Evolutionary conservation across 164 flowering plant species (phyloP).

Genomic region (Pachysandra terminalis): DNA sequence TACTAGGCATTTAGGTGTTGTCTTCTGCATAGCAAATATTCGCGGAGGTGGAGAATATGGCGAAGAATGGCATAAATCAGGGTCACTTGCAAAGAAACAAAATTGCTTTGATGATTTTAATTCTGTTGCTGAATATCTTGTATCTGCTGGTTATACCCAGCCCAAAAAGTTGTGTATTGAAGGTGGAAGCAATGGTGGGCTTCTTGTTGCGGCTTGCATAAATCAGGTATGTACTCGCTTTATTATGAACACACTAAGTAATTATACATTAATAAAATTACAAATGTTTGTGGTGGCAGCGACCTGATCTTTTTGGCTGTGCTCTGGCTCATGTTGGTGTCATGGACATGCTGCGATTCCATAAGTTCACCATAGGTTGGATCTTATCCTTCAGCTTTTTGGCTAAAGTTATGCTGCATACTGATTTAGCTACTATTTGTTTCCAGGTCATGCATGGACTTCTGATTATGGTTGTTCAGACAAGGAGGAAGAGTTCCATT

Average conservation of each 20-base stretch:
- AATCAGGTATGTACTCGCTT: conserved; percentile 60
- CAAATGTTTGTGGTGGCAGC: conserved; percentile 40
- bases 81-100: conserved; percentile 83
- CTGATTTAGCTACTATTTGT: conserved; percentile 11
- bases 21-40: conserved; percentile 88
- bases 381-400: conserved; percentile 2
- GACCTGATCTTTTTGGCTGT: conserved; percentile 99
- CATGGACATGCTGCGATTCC: conserved; percentile 99
- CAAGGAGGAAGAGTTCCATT: conserved; percentile 83
- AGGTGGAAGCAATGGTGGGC: conserved; percentile 99
- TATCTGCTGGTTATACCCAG: conserved; percentile 88
- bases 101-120: conserved; percentile 98
- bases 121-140: conserved; percentile 78
- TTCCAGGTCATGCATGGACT: conserved; percentile 97
- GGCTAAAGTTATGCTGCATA: not conserved
- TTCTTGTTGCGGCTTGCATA: conserved; percentile 88
- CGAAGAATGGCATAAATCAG: conserved; percentile 99
- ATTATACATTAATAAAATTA: not conserved
- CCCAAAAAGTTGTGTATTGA: conserved; percentile 84
- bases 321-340: conserved; percentile 99
- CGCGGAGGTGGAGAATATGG: conserved; percentile 99
- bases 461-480: conserved; percentile 98
- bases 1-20: conserved; percentile 67
- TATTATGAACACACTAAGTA: no score
- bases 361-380: conserved; percentile 94